Evolutionary conservation across 148 eudicot genomes (phyloP), one percentile per base, ranked within the genome.

Genomic region (Fagopyrum homotropicum): DNA sequence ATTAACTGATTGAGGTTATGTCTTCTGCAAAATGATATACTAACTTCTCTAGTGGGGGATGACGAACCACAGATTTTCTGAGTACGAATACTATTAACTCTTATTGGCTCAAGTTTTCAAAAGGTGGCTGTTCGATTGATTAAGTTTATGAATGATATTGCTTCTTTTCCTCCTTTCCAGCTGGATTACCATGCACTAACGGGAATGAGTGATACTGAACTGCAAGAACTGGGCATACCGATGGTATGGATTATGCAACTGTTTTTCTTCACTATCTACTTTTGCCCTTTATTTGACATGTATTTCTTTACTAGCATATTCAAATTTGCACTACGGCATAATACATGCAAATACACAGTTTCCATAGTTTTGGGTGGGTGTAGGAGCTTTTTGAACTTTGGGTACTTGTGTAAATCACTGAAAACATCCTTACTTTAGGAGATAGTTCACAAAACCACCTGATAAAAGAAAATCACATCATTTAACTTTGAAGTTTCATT

Each of bases 161-260:
- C 68, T 61, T 61, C 43, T 35, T 57, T 17, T 75, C 73, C 66
- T 45, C 68, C 50, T 45, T 55, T 44, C 17, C 30, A 95, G 99
- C 87, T 95, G 69, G 99, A 95, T 81, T 84, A 90, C 91, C 79
- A 85, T 78, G 82, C 91, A 19, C 75, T 95, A 85, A 89, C 78
- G 84, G 94, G 89, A 79, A 85, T 95, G 97, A 84, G 90, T 78
- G 99, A 95, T 71, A 74, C 47, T 78, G 99, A 95, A 78, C 85
- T 95, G 77, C 92, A 85, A 86, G 91, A 89, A 78, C 77, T 95
- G 91, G 94, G 97, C 77, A 82, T 95, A 79, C 99, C 99, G 9
- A 92, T 90, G 96, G 98, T 85, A 81, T 74, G 49, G 6, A 52
- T 97, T 85, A 81, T 74, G 49, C 2, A 52, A 61, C 5, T 61